Conservation (phyloP, 2,329 filamentous ascomycete species). For the Fusarium bulbicola region DNA sequence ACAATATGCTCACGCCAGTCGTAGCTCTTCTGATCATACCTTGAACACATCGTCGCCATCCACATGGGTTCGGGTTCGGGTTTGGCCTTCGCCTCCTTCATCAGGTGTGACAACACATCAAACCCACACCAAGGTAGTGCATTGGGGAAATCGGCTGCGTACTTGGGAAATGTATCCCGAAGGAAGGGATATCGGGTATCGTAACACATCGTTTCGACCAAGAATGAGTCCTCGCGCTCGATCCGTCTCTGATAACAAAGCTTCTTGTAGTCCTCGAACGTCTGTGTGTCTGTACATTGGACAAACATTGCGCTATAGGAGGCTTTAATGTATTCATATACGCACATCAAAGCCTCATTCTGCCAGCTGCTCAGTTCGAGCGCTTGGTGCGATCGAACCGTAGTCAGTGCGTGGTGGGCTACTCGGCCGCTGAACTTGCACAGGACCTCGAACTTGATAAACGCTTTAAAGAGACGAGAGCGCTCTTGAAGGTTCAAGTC, state of each 20-base stretch:
- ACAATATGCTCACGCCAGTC: background rate
- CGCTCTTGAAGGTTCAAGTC: background rate
- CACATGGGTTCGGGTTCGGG: background rate
- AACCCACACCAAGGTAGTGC: background rate
- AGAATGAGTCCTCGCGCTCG: background rate
- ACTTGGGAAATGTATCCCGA: rapidly evolving
- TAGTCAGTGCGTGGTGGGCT: background rate
- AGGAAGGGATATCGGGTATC: background rate
- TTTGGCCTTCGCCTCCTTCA: background rate
- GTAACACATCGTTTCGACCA: background rate
- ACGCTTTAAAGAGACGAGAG: background rate
- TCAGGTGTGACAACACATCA: background rate
- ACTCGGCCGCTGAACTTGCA: background rate
- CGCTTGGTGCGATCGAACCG: too few species aligned
- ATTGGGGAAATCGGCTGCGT: background rate
- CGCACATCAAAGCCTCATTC: background rate
- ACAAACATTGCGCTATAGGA: background rate
- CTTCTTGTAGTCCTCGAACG: background rate
- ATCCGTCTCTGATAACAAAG: background rate
- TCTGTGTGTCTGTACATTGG: background rate
- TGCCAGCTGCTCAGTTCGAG: background rate
- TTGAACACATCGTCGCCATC: background rate
- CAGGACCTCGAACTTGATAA: background rate
- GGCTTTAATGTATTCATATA: slow-evolving; percentile 1
- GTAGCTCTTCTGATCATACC: background rate